These are phyloP conservation scores for Coemansia sp. DNA, from an alignment of 192 early-diverging fungal species.

Conservation along the genomic window DNA sequence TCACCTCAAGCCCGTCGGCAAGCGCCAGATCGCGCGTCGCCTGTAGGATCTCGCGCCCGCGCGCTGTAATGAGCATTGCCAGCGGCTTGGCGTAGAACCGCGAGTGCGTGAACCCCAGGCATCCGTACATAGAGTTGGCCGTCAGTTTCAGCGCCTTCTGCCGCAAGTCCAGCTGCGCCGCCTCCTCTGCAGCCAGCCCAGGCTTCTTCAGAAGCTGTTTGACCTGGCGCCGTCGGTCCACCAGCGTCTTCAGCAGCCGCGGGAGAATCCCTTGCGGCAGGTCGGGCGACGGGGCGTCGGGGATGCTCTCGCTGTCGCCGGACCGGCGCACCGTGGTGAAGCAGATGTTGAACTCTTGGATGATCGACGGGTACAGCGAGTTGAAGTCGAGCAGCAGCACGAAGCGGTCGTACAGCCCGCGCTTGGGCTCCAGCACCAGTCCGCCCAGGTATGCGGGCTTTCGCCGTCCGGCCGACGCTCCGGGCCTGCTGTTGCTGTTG, in stretches of 20 bases:
- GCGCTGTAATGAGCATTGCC: constrained; percentile 95
- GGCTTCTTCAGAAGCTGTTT: constrained; percentile 87
- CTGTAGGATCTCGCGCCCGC: constrained; percentile 95
- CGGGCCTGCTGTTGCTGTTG: constrained; percentile 18
- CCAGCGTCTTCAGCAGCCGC: constrained; percentile 80
- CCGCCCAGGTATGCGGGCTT: constrained; percentile 95
- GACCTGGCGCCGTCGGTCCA: constrained; percentile 85
- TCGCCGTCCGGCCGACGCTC: constrained; percentile 47
- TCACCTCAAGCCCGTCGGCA: constrained; percentile 81
- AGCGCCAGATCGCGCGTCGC: constrained; percentile 86
- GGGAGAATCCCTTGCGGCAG: constrained; percentile 80
- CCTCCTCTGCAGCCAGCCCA: constrained; percentile 55
- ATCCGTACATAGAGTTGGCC: constrained; percentile 99
- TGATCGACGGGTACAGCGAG: constrained; percentile 98
- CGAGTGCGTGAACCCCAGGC: constrained; percentile 88
- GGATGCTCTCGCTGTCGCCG: constrained; percentile 57
- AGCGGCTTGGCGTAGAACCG: constrained; percentile 96
- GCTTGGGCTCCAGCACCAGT: constrained; percentile 96
- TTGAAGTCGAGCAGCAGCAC: constrained; percentile 98
- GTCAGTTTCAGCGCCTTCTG: constrained; percentile 95
- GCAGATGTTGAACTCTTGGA: constrained; percentile 99
- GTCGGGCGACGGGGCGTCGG: constrained; percentile 73
- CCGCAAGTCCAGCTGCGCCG: constrained; percentile 81
- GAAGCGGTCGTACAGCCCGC: constrained; percentile 94
- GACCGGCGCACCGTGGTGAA: constrained; percentile 89